Evolutionary conservation across 1,284 basidiomycete species (phyloP), one percentile per base, ranked within the genome.

Genomic region (Sporisorium sorghi): DNA sequence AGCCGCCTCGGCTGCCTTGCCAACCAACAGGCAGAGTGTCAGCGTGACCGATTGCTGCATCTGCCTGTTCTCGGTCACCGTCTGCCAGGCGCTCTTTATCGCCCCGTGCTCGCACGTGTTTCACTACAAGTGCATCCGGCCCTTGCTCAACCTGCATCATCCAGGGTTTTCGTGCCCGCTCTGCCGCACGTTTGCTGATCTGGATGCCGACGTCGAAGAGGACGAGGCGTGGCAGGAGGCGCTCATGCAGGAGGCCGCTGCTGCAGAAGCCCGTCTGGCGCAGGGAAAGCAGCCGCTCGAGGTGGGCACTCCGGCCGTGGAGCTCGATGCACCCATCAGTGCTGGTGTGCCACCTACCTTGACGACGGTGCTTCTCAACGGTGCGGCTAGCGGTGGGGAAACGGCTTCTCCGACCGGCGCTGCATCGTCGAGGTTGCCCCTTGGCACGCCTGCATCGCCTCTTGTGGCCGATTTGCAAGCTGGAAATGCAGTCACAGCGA

Each of bases 111-210:
- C 93, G 7, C 96, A 98, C 86, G 91, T 95, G 0, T 97, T 97
- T 87, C 96, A 97, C 86, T 98, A 93, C 89, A 98, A 98, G 86
- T 99, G 97, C 85, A 96, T 99, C 75, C 90, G 94, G 0, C 95
- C 94, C 0, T 87, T 98, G 17, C 88, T 99, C 44, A 89, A 92
- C 77, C 78, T 80, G 33, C 94, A 98, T 85, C 90, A 96, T 79
- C 93, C 96, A 0, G 92, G 93, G 3, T 99, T 99, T 86, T 93
- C 91, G 8, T 99, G 96, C 80, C 97, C 96, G 0, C 89, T 99
- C 9, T 99, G 96, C 85, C 77, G 86, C 12, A 85, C 84, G 5
- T 97, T 93, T 83, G 94, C 94, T 12, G 93, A 98, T 83, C 88
- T 99, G 14, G 94, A 98, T 56, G 94, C 95, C 64, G 96, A 99